Percentiles rank a stretch among this genome's conserved stretches.
phyloP scores from a whole-genome alignment of 768 basidiomycete species.

The Pleurotus citrinopileatus region DNA sequence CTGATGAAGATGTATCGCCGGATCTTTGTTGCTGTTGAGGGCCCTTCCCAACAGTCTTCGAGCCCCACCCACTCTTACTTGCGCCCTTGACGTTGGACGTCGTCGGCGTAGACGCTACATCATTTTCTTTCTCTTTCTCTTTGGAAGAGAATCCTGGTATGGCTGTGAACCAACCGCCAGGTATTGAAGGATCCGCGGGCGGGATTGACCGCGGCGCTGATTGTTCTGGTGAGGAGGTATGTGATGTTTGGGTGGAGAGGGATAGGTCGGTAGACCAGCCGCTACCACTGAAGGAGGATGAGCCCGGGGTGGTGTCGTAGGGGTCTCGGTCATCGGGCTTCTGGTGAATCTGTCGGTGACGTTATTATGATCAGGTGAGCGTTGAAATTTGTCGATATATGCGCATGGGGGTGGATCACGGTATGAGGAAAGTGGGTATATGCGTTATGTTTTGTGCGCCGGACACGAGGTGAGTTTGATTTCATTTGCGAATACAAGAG shows the following conservation, averaged over 20 bases:
- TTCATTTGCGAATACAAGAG: background rate
- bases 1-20: conserved; percentile 5
- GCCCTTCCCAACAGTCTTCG: background rate
- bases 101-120: background rate
- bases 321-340: background rate
- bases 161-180: background rate
- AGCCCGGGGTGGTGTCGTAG: background rate
- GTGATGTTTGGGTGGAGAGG: conserved; percentile 7
- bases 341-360: background rate
- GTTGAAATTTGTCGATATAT: no score
- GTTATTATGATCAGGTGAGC: no score
- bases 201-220: background rate
- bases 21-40: background rate
- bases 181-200: background rate
- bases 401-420: background rate
- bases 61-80: background rate
- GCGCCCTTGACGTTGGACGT: background rate
- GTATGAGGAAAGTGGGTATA: background rate
- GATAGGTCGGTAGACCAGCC: conserved; percentile 6
- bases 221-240: conserved; percentile 2
- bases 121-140: background rate
- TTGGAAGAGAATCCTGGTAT: background rate
- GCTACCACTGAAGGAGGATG: conserved; percentile 6
- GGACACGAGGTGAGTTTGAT: background rate
- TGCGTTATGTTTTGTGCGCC: background rate